Conservation (phyloP, 352 stramenopile genomes). For the Pythium scleroteichum region DNA sequence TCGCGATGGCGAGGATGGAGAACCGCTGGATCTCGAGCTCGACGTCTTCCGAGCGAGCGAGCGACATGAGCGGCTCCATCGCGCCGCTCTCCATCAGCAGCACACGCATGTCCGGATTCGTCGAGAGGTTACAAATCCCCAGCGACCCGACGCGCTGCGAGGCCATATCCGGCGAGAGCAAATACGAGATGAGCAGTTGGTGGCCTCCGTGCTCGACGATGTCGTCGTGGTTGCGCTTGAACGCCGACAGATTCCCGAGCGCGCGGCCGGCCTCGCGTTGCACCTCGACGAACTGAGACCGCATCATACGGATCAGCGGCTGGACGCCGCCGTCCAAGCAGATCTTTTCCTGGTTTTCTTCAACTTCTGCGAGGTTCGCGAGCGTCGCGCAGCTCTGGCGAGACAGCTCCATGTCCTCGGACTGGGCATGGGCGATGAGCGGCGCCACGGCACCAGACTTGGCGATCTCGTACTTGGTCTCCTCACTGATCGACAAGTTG, state of each 20-base stretch:
- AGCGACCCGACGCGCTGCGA: conserved; percentile 93
- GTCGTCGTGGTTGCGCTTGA: conserved; percentile 85
- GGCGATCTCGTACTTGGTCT: conserved; percentile 97
- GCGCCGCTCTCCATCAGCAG: conserved; percentile 92
- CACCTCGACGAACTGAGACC: conserved; percentile 95
- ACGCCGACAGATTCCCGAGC: conserved; percentile 92
- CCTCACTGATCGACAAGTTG: conserved; percentile 94
- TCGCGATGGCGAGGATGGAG: conserved; percentile 92
- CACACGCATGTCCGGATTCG: conserved; percentile 87
- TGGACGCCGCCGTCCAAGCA: conserved; percentile 90
- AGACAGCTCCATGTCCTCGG: conserved; percentile 92
- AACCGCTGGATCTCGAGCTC: conserved; percentile 96
- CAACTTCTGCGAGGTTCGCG: conserved; percentile 94
- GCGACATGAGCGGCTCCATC: conserved; percentile 95
- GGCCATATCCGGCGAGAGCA: conserved; percentile 93
- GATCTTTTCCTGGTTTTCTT: conserved; percentile 95
- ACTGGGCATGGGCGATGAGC: conserved; percentile 91
- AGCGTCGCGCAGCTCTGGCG: conserved; percentile 91
- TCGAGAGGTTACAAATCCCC: conserved; percentile 95
- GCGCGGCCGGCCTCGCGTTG: conserved; percentile 90
- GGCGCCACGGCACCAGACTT: conserved; percentile 92
- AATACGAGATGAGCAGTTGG: conserved; percentile 94
- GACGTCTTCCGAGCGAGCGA: conserved; percentile 93
- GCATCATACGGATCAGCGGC: conserved; percentile 93
- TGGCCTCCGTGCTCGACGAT: conserved; percentile 93